These are phyloP conservation scores for Termitomyces sp. DNA, from an alignment of 1,284 basidiomycete species.

Conservation along the genomic window DNA sequence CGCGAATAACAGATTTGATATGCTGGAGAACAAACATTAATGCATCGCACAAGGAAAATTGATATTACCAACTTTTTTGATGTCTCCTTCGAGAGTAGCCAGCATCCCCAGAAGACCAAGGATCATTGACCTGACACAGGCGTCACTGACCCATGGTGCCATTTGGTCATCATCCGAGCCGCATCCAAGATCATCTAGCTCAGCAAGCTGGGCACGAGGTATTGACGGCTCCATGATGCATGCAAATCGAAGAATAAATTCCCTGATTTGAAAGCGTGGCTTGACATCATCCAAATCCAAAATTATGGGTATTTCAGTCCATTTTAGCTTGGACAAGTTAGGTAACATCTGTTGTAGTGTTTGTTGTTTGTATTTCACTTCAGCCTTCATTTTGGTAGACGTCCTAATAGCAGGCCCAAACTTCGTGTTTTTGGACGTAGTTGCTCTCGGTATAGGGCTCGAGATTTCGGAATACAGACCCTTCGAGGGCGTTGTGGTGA, in stretches of 20 bases:
- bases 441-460: not conserved
- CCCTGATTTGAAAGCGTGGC: conserved; percentile 63
- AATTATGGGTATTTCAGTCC: conserved; percentile 44
- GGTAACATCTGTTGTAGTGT: conserved; percentile 20
- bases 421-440: not conserved
- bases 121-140: conserved; percentile 56
- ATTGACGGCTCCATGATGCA: conserved; percentile 43
- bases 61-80: conserved; percentile 19
- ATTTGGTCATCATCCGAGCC: conserved; percentile 35
- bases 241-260: conserved; percentile 65
- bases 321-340: conserved; percentile 37
- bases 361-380: conserved; percentile 18
- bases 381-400: conserved; percentile 16
- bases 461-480: not conserved
- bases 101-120: conserved; percentile 55
- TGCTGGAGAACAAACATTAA: conserved; percentile 25
- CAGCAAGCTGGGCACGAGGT: conserved; percentile 51
- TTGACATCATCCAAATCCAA: conserved; percentile 47
- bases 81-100: conserved; percentile 31
- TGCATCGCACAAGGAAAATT: not conserved
- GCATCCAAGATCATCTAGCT: conserved; percentile 56
- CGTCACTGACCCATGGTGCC: conserved; percentile 57
- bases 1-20: conserved; percentile 44
- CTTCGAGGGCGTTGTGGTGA: conserved; percentile 4
- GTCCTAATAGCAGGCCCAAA: not conserved